A percentile compares a stretch with the other conserved stretches of the same genome.
Conservation (phyloP, 2,329 filamentous ascomycete species). For the Alternaria incomplexa region DNA sequence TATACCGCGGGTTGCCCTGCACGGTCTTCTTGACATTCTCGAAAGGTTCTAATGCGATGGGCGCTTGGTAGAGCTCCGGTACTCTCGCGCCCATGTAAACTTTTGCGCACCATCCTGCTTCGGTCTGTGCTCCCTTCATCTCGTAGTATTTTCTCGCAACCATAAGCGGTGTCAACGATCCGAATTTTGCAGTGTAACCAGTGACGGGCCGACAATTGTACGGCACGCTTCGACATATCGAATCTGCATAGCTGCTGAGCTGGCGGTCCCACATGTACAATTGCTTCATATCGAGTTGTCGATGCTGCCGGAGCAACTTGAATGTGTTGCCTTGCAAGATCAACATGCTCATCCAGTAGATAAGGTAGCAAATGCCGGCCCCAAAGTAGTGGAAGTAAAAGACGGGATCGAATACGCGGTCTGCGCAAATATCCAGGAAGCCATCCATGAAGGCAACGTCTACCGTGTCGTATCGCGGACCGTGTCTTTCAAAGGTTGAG, state of each 20-base stretch:
- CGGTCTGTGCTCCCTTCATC: constrained; percentile 30
- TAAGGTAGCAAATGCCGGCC: constrained; percentile 42
- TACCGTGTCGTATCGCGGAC: constrained; percentile 38
- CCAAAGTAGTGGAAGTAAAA: constrained; percentile 42
- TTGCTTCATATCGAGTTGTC: constrained; percentile 36
- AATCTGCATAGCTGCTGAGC: constrained; percentile 38
- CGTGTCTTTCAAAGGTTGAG: constrained; percentile 36
- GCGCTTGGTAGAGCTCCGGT: constrained; percentile 39
- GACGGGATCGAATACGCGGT: constrained; percentile 36
- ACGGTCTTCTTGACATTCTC: constrained; percentile 35
- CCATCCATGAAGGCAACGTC: constrained; percentile 29
- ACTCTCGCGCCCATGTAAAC: constrained; percentile 39
- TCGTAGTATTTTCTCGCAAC: constrained; percentile 46
- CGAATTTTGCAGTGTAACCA: constrained; percentile 42
- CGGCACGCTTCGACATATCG: constrained; percentile 41
- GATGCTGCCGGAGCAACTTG: constrained; percentile 31
- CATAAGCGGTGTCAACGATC: constrained; percentile 42
- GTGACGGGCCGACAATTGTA: constrained; percentile 36
- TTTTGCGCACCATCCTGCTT: constrained; percentile 39
- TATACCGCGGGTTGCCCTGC: constrained; percentile 27
- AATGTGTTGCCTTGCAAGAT: constrained; percentile 46
- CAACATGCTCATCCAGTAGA: constrained; percentile 47
- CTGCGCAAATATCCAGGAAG: constrained; percentile 35
- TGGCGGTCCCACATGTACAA: constrained; percentile 42
- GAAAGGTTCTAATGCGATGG: constrained; percentile 33